A percentile compares a stretch with the other conserved stretches of the same genome.
Conservation (phyloP, 768 basidiomycete genomes). For the Boletales sp. region DNA sequence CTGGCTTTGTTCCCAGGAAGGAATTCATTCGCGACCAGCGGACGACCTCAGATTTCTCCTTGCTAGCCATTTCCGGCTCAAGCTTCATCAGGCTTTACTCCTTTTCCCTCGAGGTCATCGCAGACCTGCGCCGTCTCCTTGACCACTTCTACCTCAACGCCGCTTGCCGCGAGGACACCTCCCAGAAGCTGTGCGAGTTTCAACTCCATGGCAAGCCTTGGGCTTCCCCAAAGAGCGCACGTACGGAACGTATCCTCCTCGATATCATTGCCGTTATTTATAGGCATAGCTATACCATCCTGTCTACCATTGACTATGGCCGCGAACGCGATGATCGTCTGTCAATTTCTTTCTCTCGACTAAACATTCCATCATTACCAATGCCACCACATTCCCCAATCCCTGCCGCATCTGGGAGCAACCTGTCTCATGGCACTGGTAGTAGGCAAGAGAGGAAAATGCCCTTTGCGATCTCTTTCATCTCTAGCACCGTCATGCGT, state of each 20-base stretch:
- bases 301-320: constrained; percentile 75
- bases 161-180: constrained; percentile 50
- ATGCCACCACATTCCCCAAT: constrained; percentile 37
- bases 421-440: constrained; percentile 35
- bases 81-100: constrained; percentile 68
- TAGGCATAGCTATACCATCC: constrained; percentile 57
- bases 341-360: constrained; percentile 65
- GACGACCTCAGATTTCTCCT: constrained; percentile 56
- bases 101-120: constrained; percentile 53
- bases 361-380: constrained; percentile 33
- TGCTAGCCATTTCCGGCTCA: constrained; percentile 65
- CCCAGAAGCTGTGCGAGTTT: constrained; percentile 64
- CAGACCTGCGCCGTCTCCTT: constrained; percentile 53
- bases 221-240: constrained; percentile 61
- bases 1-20: constrained; percentile 61
- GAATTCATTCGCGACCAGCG: constrained; percentile 66
- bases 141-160: constrained; percentile 42
- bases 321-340: constrained; percentile 72
- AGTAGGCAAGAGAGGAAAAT: constrained; percentile 33
- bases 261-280: constrained; percentile 63
- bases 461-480: constrained; percentile 73
- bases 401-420: constrained; percentile 37
- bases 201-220: constrained; percentile 68
- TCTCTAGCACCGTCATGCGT: constrained; percentile 62
- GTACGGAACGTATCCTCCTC: constrained; percentile 65